Evolutionary conservation across 1,284 basidiomycete species (phyloP).

Genomic region (Puccinia novopanici): DNA sequence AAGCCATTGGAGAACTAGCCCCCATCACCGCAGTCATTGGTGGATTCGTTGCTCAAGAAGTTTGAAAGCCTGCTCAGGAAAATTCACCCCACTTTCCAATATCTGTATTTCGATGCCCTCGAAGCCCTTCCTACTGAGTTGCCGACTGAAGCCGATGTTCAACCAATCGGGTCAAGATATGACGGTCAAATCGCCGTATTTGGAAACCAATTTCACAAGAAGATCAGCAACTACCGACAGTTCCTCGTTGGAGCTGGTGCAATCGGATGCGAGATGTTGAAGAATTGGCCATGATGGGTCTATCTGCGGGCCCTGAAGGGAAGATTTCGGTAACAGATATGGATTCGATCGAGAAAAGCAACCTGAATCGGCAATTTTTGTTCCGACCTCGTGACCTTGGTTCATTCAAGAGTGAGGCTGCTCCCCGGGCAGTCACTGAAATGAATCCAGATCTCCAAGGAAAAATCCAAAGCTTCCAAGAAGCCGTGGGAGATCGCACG

Average conservation of each 20-base stretch:
- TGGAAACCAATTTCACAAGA: constrained; percentile 87
- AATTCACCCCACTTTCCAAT: constrained; percentile 97
- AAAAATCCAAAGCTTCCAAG: constrained; percentile 86
- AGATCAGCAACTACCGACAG: constrained; percentile 84
- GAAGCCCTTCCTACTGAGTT: constrained; percentile 78
- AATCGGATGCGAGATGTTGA: constrained; percentile 99
- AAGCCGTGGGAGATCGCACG: constrained; percentile 88
- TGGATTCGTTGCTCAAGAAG: constrained; percentile 97
- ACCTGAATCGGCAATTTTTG: constrained; percentile 96
- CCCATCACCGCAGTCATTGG: constrained; percentile 93
- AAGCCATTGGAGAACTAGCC: constrained; percentile 87
- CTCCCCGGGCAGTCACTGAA: constrained; percentile 83
- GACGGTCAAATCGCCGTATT: constrained; percentile 96
- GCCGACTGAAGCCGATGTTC: constrained; percentile 75
- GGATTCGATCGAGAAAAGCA: constrained; percentile 99
- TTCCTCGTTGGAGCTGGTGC: constrained; percentile 98
- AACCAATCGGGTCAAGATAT: constrained; percentile 76
- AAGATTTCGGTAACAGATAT: constrained; percentile 92
- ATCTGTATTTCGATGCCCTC: constrained; percentile 95
- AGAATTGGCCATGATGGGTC: constrained; percentile 99
- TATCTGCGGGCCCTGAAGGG: constrained; percentile 78
- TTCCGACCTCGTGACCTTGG: constrained; percentile 97
- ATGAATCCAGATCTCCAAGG: constrained; percentile 94
- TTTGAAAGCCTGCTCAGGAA: constrained; percentile 95
- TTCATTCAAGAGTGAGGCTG: constrained; percentile 96